These are phyloP conservation scores for Crithidia bombi DNA, from an alignment of 208 protist species.

Conservation along the genomic window DNA sequence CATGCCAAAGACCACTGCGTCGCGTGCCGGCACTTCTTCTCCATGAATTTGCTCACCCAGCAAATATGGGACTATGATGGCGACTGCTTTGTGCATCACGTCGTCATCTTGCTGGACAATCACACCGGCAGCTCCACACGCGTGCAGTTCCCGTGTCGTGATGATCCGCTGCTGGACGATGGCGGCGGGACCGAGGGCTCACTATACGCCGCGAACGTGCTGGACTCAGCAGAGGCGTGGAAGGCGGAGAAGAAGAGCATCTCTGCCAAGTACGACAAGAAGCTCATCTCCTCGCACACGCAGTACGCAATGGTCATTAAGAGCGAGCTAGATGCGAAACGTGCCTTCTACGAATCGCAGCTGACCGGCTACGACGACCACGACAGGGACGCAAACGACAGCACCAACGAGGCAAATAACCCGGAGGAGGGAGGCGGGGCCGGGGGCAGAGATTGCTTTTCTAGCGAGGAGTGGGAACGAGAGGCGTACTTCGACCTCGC, in stretches of 20 bases:
- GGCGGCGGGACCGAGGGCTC: slow-evolving; percentile 7
- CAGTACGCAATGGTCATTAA: slow-evolving; percentile 82
- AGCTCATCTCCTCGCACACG: slow-evolving; percentile 70
- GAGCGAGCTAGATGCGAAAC: slow-evolving; percentile 69
- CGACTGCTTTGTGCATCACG: slow-evolving; percentile 89
- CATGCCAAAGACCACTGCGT: slow-evolving; percentile 88
- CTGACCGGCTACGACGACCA: slow-evolving; percentile 18
- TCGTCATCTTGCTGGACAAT: slow-evolving; percentile 70
- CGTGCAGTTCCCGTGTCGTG: slow-evolving; percentile 74
- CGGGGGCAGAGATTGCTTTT: neutral
- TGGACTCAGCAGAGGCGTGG: slow-evolving; percentile 27
- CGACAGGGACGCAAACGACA: slow-evolving; percentile 11
- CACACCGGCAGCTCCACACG: slow-evolving; percentile 63
- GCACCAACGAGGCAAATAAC: neutral
- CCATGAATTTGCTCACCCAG: slow-evolving; percentile 90
- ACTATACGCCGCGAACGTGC: neutral
- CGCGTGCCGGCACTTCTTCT: slow-evolving; percentile 73
- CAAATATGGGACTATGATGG: slow-evolving; percentile 94
- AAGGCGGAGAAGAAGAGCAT: slow-evolving; percentile 76
- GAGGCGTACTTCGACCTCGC: slow-evolving; percentile 26
- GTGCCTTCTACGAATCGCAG: slow-evolving; percentile 57
- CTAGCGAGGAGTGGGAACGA: slow-evolving; percentile 19
- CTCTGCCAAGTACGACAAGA: slow-evolving; percentile 83
- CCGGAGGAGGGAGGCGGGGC: neutral
- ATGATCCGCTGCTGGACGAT: slow-evolving; percentile 44